Evolutionary conservation across 495 filamentous ascomycete species (phyloP).

Genomic region (Tuber brumale): DNA sequence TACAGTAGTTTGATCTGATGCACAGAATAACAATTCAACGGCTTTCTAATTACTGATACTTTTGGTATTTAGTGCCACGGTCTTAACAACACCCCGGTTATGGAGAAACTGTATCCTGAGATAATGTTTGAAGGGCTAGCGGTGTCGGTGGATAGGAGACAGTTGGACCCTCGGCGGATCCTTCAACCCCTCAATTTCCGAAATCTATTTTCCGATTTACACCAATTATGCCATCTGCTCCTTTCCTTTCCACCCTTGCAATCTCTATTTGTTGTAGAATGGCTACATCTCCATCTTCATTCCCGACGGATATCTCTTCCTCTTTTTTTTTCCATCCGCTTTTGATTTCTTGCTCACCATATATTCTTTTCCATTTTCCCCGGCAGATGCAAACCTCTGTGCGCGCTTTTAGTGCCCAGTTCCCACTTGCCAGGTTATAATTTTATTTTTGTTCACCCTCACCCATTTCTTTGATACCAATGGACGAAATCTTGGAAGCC

Average conservation of each 20-base stretch:
- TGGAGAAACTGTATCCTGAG: slow-evolving; percentile 80
- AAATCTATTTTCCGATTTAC: background rate
- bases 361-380: background rate
- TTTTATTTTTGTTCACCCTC: background rate
- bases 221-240: background rate
- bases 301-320: background rate
- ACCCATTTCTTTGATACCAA: background rate
- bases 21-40: no score
- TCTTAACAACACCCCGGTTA: slow-evolving; percentile 92
- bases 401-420: background rate
- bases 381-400: background rate
- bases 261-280: background rate
- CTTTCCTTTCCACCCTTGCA: background rate
- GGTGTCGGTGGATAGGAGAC: slow-evolving; percentile 64
- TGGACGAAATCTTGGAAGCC: background rate
- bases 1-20: no score
- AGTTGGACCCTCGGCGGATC: no score
- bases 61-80: no score
- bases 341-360: background rate
- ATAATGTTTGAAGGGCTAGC: slow-evolving; percentile 74
- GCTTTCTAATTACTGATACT: no score
- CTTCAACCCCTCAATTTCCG: slow-evolving; percentile 35
- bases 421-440: background rate
- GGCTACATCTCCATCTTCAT: background rate
- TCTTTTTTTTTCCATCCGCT: background rate